Base-by-base conservation (phyloP, 202 grass and related monocot species). In the Schoenoplectus triqueter region DNA sequence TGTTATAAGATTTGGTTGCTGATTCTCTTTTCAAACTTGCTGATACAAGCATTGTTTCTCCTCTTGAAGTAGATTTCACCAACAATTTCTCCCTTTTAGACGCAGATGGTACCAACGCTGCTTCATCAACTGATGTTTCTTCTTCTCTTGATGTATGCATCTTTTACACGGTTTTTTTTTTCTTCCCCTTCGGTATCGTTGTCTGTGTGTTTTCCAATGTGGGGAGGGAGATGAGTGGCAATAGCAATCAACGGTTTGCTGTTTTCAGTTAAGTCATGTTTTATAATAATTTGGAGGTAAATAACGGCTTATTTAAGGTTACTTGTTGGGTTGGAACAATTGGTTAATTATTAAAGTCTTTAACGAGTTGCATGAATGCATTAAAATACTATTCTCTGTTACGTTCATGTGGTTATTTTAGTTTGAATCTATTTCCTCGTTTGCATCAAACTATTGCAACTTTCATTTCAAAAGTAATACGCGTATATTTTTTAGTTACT, bases 251-350 rank as follows among this genome's bases (percentile, higher is more conserved):
- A 73, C 45, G 49, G 10, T 31, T 73, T 73, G 2, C 0, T 31
- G 31, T 4, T 77, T 57, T 40, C 51, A 56, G 57, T 3, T 7
- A 57, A 59, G 2, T 5, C 4, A 15, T 56, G 20, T n/a, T 57
- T 77, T 76, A 56, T 76, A 57, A 77, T 39, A 77, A 40, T 9
- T 57, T 77, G 73, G 51, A 55, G 19, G 10, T 56, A 31, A 41
- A 22, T 11, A 41, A 41, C 4, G 44, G 42, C 1, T 31, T 31
- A 31, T 31, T 31, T 54, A 54, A 50, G 17, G 70, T 73, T 11
- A 18, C 47, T 73, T 73, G n/a, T 20, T 76, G 49, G 11, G 72
- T 15, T 31, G 19, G 4, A 31, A 55, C 10, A 75, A 31, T 31
- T 31, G 31, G 1, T 31, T 31, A 31, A 31, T 31, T 31, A 31